Conservation (phyloP, 176 grass and related monocot species). For the Cenchrus americanus region DNA sequence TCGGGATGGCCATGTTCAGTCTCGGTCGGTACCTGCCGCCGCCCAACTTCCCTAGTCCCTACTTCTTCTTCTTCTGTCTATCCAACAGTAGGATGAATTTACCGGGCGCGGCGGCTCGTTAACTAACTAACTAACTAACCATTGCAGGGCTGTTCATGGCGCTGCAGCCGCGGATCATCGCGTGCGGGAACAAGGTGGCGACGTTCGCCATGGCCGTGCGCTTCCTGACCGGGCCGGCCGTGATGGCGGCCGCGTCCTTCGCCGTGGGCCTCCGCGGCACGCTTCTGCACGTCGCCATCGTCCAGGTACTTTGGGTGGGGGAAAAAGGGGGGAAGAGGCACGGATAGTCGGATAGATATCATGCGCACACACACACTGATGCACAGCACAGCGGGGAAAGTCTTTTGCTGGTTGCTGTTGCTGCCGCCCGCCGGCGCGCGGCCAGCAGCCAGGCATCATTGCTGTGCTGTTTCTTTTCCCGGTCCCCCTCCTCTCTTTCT, state of each 20-base stretch:
- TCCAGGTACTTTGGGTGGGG: slow-evolving; percentile 63
- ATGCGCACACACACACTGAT: not conserved
- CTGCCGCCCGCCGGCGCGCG: not conserved
- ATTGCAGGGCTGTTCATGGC: slow-evolving; percentile 94
- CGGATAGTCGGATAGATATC: not conserved
- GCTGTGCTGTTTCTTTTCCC: slow-evolving; percentile 4
- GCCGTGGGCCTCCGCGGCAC: slow-evolving; percentile 88
- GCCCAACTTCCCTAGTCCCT: not conserved
- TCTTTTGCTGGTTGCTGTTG: not conserved
- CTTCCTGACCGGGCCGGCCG: slow-evolving; percentile 77
- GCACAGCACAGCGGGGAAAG: slow-evolving; percentile 21
- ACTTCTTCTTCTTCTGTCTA: not conserved
- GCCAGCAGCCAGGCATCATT: not conserved
- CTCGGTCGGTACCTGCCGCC: slow-evolving; percentile 62
- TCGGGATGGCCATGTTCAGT: slow-evolving; percentile 99
- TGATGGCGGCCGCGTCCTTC: slow-evolving; percentile 88
- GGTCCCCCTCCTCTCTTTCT: slow-evolving; percentile 2
- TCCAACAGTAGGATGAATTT: slow-evolving; percentile 32
- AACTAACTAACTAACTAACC: not conserved
- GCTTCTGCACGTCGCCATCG: slow-evolving; percentile 97
- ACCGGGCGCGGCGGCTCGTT: too few species aligned
- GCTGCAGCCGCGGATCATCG: slow-evolving; percentile 94
- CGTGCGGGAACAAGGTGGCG: slow-evolving; percentile 91
- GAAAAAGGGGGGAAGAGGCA: not conserved
- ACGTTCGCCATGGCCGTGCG: slow-evolving; percentile 87